phyloP scores from a whole-genome alignment of 2,329 filamentous ascomycete genomes.

The Neobulgaria alba region DNA sequence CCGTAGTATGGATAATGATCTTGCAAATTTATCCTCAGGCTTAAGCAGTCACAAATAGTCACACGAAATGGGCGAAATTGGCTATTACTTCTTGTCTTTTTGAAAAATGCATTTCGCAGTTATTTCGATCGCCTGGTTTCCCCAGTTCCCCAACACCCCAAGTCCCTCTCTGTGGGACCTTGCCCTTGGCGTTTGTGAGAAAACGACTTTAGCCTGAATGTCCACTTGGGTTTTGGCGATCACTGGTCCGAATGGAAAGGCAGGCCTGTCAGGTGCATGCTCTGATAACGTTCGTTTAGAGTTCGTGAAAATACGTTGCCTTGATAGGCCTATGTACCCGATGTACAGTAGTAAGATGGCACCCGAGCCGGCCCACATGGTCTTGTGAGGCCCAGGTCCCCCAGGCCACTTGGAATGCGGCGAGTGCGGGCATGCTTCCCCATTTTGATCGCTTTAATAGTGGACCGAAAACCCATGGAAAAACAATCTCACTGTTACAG shows the following conservation, averaged over 20 bases:
- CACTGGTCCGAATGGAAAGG: background rate
- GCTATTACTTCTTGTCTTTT: background rate
- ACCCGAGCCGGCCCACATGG: too few species aligned
- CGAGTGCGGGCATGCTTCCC: too few species aligned
- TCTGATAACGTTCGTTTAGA: background rate
- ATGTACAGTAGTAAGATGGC: too few species aligned
- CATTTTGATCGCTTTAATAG: too few species aligned
- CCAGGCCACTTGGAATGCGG: too few species aligned
- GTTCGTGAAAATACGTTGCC: background rate
- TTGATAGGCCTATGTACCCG: too few species aligned
- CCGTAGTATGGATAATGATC: too few species aligned
- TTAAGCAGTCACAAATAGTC: background rate
- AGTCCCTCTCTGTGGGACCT: background rate
- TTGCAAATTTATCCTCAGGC: too few species aligned
- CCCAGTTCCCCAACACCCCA: background rate
- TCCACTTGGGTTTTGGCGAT: background rate
- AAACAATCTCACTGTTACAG: too few species aligned
- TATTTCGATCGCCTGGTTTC: background rate
- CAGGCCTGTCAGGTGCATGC: background rate
- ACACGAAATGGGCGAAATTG: background rate
- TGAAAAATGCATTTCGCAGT: background rate
- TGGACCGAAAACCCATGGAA: too few species aligned
- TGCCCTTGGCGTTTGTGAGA: background rate
- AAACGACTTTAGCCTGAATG: background rate
- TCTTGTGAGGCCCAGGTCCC: too few species aligned